Conservation (phyloP, 163 green algal genomes). For the Coccomyxa subellipsoidea region DNA sequence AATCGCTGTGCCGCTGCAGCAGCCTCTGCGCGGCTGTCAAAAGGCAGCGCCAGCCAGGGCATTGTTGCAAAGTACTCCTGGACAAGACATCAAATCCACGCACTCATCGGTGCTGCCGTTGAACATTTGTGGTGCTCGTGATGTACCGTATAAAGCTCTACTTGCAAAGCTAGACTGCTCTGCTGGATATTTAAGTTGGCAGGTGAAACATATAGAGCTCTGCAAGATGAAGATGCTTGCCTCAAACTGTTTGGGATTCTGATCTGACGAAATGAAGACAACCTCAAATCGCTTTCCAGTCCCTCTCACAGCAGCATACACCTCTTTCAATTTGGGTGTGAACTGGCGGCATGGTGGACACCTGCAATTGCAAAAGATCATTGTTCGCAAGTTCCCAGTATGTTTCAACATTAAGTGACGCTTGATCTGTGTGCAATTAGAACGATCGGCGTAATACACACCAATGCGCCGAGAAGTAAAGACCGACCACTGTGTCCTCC, state of each 20-base stretch:
- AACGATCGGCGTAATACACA: not conserved
- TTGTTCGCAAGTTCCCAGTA: too few species aligned
- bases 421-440: too few species aligned
- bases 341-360: conserved; percentile 65
- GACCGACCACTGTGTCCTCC: not conserved
- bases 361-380: conserved; percentile 22
- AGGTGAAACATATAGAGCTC: too few species aligned
- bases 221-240: conserved; percentile 7
- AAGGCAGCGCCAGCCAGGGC: conserved; percentile 59
- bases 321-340: conserved; percentile 49
- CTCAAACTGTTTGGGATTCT: conserved; percentile 27
- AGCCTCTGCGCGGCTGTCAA: conserved; percentile 22
- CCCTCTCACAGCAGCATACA: conserved; percentile 41
- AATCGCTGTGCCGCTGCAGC: conserved; percentile 15
- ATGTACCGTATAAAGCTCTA: too few species aligned
- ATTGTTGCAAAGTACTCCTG: conserved; percentile 60
- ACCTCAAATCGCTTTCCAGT: conserved; percentile 49
- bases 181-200: too few species aligned
- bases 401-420: too few species aligned
- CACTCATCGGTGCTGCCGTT: too few species aligned
- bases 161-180: too few species aligned
- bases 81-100: too few species aligned
- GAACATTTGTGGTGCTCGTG: too few species aligned
- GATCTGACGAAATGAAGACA: conserved; percentile 61
- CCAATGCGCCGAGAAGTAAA: not conserved